phyloP scores from a whole-genome alignment of 495 filamentous ascomycete species.

The Patellaria atrata region DNA sequence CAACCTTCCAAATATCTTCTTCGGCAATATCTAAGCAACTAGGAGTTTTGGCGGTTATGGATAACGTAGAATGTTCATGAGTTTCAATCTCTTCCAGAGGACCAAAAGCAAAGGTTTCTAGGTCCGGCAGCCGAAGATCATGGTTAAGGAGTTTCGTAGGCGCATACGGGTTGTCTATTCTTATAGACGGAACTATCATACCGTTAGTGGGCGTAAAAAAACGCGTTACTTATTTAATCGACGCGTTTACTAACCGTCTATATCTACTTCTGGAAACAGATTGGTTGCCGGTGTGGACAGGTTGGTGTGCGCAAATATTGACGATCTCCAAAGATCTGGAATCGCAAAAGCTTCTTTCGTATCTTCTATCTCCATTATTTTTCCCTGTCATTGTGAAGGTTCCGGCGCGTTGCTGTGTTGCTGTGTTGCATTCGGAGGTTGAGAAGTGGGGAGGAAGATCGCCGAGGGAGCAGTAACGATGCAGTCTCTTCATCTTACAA shows the following conservation, averaged over 20 bases:
- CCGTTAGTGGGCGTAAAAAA: conserved; percentile 5
- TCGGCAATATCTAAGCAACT: conserved; percentile 6
- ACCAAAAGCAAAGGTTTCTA: conserved; percentile 21
- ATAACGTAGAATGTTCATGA: conserved; percentile 13
- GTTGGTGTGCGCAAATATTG: conserved; percentile 12
- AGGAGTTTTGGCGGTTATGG: conserved; percentile 5
- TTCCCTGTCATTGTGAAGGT: too few species aligned
- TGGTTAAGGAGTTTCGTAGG: conserved; percentile 16
- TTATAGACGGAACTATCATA: conserved; percentile 17
- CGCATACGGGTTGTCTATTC: conserved; percentile 24
- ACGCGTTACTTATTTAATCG: conserved; percentile 11
- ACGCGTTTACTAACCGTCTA: conserved; percentile 20
- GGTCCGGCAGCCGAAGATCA: conserved; percentile 18
- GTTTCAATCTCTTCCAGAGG: conserved; percentile 16
- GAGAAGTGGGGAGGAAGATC: too few species aligned
- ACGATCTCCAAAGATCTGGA: conserved; percentile 12
- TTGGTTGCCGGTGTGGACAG: conserved; percentile 6
- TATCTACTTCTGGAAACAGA: conserved; percentile 16
- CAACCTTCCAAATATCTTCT: conserved; percentile 21
- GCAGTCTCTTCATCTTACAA: too few species aligned
- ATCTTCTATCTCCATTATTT: too few species aligned
- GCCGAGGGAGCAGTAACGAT: too few species aligned
- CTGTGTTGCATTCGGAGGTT: too few species aligned
- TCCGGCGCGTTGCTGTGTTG: too few species aligned
- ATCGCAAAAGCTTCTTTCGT: conserved; percentile 10